Base-by-base conservation (phyloP, 208 protist species). In the Balamuthia mandrillaris region DNA sequence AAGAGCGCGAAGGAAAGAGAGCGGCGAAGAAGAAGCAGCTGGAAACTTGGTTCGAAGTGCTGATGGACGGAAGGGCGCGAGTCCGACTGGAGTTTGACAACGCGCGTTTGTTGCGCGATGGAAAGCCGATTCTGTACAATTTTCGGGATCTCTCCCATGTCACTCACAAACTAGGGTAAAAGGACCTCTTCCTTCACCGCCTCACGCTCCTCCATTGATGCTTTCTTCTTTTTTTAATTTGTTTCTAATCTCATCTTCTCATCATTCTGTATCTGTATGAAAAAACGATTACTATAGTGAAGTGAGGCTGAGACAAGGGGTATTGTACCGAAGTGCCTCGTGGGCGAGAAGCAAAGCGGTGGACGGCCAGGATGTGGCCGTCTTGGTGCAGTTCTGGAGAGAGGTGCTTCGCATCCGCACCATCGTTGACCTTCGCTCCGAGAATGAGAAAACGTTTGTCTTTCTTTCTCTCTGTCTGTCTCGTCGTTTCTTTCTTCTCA, bases 351-450 rank as follows among this genome's bases (percentile, higher is more conserved):
- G 37, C n/a, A 45, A 31, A 18, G 5, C 9, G 4, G 35, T 82
- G 1, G 14, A 42, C 10, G n/a, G 21, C 4, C 51, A 60, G 3
- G 74, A 65, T 41, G 44, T 82, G 24, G 18, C 18, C 1, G 74
- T 52, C 5, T 24, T 33, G 4, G 31, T 35, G 18, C 39, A 61
- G 2, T 65, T 47, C 49, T 14, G 58, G 49, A 16, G 39, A 6
- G 21, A 63, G 18, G 51, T n/a, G 10, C 44, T 82, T 12, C 35
- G 74, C 51, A 65, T 82, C 54, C 41, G 49, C 18, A 82, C 74
- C 44, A 60, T 82, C 52, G 44, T 82, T 24, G 74, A 82, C 74
- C 54, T 82, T 2, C 74, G 74, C 29, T 66, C 74, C 1, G 54
- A 7, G 14, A 52, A 82, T 47, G 74, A 82, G n/a, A 82, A 65